Conservation (phyloP, 148 eudicot species). For the Silene latifolia region DNA sequence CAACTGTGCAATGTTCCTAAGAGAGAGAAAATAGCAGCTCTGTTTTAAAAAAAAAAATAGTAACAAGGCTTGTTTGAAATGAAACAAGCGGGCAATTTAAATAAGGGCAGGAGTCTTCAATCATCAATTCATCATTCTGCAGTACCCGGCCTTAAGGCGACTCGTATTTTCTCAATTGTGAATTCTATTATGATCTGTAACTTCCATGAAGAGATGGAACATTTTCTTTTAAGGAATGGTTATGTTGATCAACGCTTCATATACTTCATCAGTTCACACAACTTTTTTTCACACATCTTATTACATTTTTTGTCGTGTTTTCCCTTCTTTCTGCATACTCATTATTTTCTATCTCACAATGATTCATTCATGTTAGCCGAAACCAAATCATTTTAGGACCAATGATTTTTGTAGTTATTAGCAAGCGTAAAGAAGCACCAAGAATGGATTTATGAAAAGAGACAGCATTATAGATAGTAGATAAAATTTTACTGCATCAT, state of each 20-base stretch:
- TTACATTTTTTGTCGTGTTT: neutral
- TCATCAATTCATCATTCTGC: neutral
- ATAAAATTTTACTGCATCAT: neutral
- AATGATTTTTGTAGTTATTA: neutral
- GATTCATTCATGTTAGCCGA: neutral
- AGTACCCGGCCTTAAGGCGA: neutral
- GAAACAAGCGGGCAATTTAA: neutral
- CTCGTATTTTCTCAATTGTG: neutral
- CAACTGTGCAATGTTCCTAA: conserved; percentile 80
- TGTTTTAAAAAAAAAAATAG: neutral
- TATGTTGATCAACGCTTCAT: neutral
- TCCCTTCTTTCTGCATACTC: neutral
- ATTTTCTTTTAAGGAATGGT: neutral
- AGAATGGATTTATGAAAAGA: neutral
- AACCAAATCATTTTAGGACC: neutral
- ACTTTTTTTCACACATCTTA: neutral
- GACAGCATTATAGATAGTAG: neutral
- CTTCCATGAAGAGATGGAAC: no score
- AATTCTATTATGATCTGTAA: no score
- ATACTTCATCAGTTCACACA: neutral
- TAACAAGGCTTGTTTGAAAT: no score
- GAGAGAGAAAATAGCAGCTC: conserved; percentile 5
- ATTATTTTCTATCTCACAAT: neutral
- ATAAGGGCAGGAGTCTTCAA: neutral
- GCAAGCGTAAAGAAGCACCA: no score